Evolutionary conservation across 495 filamentous ascomycete genomes (phyloP).

Genomic region (Aspergillus sparsus): DNA sequence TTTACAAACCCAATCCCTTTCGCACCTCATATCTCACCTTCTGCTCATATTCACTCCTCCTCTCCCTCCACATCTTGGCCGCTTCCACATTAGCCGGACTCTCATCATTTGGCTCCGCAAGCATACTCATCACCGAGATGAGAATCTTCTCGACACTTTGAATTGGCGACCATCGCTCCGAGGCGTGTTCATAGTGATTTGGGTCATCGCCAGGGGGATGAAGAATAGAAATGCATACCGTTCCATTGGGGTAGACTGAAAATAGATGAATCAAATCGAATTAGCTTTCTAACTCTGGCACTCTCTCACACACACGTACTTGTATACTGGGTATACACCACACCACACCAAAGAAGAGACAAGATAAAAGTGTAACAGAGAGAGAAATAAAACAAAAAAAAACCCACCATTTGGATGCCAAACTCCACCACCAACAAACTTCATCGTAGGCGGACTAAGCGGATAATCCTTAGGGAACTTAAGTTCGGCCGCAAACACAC

Average conservation of each 20-base stretch:
- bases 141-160: constrained; percentile 98
- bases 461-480: constrained; percentile 97
- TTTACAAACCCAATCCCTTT: constrained; percentile 60
- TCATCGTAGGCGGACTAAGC: constrained; percentile 89
- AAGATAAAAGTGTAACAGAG: not conserved
- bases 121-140: constrained; percentile 97
- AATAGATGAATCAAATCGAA: not conserved
- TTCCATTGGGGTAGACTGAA: constrained; percentile 84
- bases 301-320: not conserved
- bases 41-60: constrained; percentile 79
- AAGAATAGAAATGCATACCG: constrained; percentile 96
- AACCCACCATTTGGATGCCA: constrained; percentile 93
- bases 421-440: constrained; percentile 79
- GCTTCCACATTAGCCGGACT: constrained; percentile 97
- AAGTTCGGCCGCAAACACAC: constrained; percentile 89
- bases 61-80: constrained; percentile 97
- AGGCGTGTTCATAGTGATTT: constrained; percentile 97
- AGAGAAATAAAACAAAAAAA: constrained; percentile 15
- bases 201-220: constrained; percentile 98
- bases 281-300: not conserved
- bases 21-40: constrained; percentile 79
- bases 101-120: constrained; percentile 98
- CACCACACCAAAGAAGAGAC: not conserved
- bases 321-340: not conserved
- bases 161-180: constrained; percentile 93